These are phyloP conservation scores for Pichia paraexigua DNA, from an alignment of 805 yeast species.

Conservation along the genomic window DNA sequence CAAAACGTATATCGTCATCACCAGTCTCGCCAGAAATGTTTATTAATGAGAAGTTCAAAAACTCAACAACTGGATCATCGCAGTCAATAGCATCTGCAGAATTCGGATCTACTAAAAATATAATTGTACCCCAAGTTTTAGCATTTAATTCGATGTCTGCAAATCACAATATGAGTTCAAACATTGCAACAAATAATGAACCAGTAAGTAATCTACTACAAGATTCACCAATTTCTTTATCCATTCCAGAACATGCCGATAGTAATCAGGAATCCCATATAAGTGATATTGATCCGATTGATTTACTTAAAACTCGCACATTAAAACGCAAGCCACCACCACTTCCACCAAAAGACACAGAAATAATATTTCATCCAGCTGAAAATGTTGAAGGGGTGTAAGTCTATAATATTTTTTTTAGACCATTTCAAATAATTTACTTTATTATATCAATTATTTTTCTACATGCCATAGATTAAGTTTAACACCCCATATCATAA, in stretches of 20 bases:
- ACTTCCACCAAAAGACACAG: background rate
- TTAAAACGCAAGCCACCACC: background rate
- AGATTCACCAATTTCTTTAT: background rate
- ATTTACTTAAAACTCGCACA: background rate
- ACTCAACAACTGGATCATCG: background rate
- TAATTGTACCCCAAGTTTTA: background rate
- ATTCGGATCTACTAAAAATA: background rate
- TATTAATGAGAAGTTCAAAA: conserved; percentile 18
- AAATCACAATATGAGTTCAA: background rate
- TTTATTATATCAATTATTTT: too few relatives aligned
- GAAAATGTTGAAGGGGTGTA: background rate
- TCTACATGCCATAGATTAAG: too few relatives aligned
- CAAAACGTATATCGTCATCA: background rate
- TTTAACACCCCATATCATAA: too few relatives aligned
- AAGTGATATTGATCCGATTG: background rate
- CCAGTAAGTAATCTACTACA: background rate
- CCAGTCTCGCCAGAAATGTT: conserved; percentile 22
- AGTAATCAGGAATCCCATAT: background rate
- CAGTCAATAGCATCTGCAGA: background rate
- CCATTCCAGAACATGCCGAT: background rate
- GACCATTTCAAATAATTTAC: too few relatives aligned
- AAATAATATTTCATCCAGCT: background rate
- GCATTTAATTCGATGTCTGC: background rate
- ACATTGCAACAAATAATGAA: background rate
- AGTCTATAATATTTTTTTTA: too few relatives aligned